Base-by-base conservation (phyloP, 352 stramenopile species). In the Phytophthora europaea region DNA sequence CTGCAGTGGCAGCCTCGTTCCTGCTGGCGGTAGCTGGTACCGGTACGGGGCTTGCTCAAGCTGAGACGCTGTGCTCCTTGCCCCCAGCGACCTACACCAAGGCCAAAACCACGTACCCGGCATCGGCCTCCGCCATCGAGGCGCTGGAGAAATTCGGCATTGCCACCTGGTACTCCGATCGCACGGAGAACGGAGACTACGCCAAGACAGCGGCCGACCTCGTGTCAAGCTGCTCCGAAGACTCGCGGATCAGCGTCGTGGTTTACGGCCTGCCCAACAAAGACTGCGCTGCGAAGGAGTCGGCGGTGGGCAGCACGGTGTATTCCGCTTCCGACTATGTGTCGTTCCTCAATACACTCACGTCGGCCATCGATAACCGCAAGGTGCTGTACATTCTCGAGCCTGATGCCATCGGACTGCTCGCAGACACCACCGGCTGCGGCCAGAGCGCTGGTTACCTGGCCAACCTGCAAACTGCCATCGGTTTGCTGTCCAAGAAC, bases 231-330 rank as follows among this genome's bases (percentile, higher is more conserved):
- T 90, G 84, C 50, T 33, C 69, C 5, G 61, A 79, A 33, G 74
- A 80, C 22, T 80, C 81, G 40, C 82, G 84, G 7, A 69, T 92
- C 20, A 91, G 69, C 62, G 60, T 92, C 40, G 83, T 94, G 7
- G 77, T 94, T 50, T 93, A 94, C 74, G 88, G 86, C 4, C 66
- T 94, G 22, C 83, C 86, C 5, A 88, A 93, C 72, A 94, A 94
- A 59, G 86, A 95, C 76, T 95, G 88, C 54, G 78, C 82, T 6
- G 81, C 80, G 0, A 79, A 78, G 40, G 84, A 88, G 59, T 92
- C 83, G 62, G 54, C 73, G 33, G 68, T 63, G 23, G 63, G 75
- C 5, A 81, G 73, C 10, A 75, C 70, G 2, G 78, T 81, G 51
- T 75, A 77, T n/a, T 88, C 83, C 58, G 64, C 75, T 0, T 73